Evolutionary conservation across 2,329 filamentous ascomycete genomes (phyloP).

Genomic region (Alternaria dauci): DNA sequence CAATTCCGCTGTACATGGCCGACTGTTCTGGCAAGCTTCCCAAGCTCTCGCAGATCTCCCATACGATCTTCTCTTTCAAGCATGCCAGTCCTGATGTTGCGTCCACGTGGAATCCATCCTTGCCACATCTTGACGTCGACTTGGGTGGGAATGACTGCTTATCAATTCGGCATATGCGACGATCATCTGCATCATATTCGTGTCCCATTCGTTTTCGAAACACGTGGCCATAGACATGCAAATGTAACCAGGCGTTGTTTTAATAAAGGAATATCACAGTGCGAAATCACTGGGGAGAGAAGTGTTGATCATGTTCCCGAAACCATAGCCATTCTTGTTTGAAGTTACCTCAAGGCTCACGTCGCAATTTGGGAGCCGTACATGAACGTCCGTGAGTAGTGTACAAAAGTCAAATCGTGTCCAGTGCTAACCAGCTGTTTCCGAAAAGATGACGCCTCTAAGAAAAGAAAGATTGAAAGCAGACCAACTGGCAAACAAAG

Average conservation of each 20-base stretch:
- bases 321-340: constrained; percentile 24
- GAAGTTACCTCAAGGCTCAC: constrained; percentile 26
- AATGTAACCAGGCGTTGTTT: neutral
- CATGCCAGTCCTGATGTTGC: neutral
- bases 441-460: constrained; percentile 25
- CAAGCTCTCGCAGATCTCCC: neutral
- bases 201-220: neutral
- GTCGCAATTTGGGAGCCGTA: constrained; percentile 25
- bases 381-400: constrained; percentile 26
- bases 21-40: neutral
- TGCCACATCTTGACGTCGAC: neutral
- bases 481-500: constrained; percentile 20
- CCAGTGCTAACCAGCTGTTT: constrained; percentile 19
- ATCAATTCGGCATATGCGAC: neutral
- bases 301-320: neutral
- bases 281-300: neutral
- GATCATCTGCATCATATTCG: neutral
- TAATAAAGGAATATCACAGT: neutral
- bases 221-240: neutral
- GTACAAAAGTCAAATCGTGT: constrained; percentile 32
- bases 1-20: constrained; percentile 3
- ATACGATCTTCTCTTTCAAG: neutral
- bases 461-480: constrained; percentile 23
- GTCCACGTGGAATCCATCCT: neutral
- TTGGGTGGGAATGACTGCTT: neutral